Base-by-base conservation (phyloP, 1,284 basidiomycete genomes). In the Ustilago sp. region DNA sequence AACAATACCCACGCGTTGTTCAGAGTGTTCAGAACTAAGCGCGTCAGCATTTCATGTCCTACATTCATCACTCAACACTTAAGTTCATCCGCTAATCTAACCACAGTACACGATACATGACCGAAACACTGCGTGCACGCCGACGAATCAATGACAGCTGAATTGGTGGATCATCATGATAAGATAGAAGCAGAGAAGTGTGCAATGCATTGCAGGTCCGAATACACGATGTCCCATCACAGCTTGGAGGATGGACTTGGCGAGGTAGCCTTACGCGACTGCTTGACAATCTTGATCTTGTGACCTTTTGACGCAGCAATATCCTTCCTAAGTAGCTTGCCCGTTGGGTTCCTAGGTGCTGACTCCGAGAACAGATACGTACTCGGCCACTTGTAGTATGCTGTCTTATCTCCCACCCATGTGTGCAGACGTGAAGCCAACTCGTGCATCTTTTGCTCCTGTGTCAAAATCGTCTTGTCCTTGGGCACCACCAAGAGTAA, bases 1-100 rank as follows among this genome's bases (percentile, higher is more conserved):
- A 52, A 65, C 83, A 74, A 68, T 86, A 79, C 77, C 86, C 60
- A 39, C 80, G 58, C 59, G 83, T 72, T 90, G 71, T 89, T 17
- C 59, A 74, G 36, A 63, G 65, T 17, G 76, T 83, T 59, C 39
- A 73, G n/a, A 45, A 74, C 48, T 74, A 47, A 59, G 15, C 31
- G 51, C 32, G 13, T 47, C 17, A 36, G n/a, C 51, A 28, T n/a
- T 45, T 45, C 5, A 15, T 4, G 8, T 36, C 34, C 17, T 19
- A 53, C 17, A 53, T 34, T 36, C 53, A 55, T 48, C 39, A 13
- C 60, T n/a, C 36, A 15, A 9, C 23, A 36, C 11, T 17, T 55
- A 32, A 13, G 23, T 7, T 31, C 12, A 11, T 39, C 38, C 45
- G 35, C 43, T 41, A 35, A 53, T 53, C 23, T 50, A 19, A 55